Evolutionary conservation across 495 filamentous ascomycete species (phyloP), one percentile per base, ranked within the genome.

Genomic region (Annulohypoxylon maeteangense): DNA sequence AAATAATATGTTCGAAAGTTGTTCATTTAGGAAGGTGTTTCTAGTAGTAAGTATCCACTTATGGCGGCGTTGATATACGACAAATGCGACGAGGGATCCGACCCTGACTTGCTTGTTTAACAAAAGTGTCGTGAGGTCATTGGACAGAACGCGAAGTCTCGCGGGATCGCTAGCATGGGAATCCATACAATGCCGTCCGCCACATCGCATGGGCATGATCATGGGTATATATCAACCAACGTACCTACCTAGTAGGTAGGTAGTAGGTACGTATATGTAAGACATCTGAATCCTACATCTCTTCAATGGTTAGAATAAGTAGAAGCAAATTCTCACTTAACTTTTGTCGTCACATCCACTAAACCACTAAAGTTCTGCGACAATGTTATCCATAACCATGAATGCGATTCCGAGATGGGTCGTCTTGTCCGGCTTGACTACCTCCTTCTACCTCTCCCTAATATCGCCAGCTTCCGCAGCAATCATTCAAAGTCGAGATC

Each of bases 81-180:
- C 27, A 0, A 31, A 42, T 18, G 44, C 32, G 12, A 54, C 42
- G 48, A 31, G 32, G 54, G 54, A 42, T 71, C 32, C 31, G 31
- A 25, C 62, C 68, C 50, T 34, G 42, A 45, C 16, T 47, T 54
- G 54, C 60, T 65, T 27, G 16, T 55, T 62, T 51, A 16, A 42
- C 16, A 16, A 51, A 31, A 20, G n/a, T 56, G 29, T 18, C 2
- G 8, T 29, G 7, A 32, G n/a, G 16, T 71, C 20, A 67, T 71
- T 71, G 62, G 68, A 25, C 10, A 36, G 51, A 62, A 66, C 31
- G n/a, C 68, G 68, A 64, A 48, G 45, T 16, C 45, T 55, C 45
- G 31, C n/a, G 38, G 48, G 29, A 51, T 36, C 45, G 4, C 22
- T 16, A 55, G n/a, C 44, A 23, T 40, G 14, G 12, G 11, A 40